A percentile compares a stretch with the other conserved stretches of the same genome.
These are phyloP conservation scores for Herpotrichia juniperi DNA, from an alignment of 2,329 filamentous ascomycete species.

Conservation along the genomic window DNA sequence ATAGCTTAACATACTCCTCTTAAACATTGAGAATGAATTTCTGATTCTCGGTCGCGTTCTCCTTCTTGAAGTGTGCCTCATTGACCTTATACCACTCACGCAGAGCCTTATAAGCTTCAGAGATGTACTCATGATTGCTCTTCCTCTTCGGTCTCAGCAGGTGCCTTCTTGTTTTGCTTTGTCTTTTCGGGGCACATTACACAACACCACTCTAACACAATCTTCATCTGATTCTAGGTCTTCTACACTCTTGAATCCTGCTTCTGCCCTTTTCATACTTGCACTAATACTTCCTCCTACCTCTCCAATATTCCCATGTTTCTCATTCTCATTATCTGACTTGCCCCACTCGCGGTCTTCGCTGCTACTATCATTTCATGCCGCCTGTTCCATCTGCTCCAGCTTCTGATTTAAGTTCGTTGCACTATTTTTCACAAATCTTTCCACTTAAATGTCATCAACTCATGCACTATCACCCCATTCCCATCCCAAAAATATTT, in stretches of 20 bases:
- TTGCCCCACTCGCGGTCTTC: too few species aligned
- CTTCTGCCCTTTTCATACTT: background rate
- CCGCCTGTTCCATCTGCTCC: background rate
- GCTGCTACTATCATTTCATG: background rate
- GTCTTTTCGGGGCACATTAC: too few species aligned
- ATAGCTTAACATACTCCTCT: background rate
- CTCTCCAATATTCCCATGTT: background rate
- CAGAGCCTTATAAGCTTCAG: background rate
- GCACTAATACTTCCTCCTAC: background rate
- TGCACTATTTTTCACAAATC: background rate
- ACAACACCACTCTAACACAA: too few species aligned
- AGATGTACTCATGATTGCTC: background rate
- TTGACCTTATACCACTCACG: background rate
- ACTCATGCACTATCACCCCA: too few species aligned
- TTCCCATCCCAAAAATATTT: too few species aligned
- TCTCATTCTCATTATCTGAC: background rate
- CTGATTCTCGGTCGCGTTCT: background rate
- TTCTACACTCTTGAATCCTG: too few species aligned
- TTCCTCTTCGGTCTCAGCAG: background rate
- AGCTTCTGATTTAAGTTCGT: background rate
- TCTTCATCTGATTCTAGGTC: too few species aligned
- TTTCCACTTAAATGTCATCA: too few species aligned
- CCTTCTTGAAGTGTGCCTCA: conserved; percentile 2
- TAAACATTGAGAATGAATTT: background rate
- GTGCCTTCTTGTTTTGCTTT: too few species aligned